Conservation (phyloP, 176 grass and related monocot genomes). For the Avena sativa region DNA sequence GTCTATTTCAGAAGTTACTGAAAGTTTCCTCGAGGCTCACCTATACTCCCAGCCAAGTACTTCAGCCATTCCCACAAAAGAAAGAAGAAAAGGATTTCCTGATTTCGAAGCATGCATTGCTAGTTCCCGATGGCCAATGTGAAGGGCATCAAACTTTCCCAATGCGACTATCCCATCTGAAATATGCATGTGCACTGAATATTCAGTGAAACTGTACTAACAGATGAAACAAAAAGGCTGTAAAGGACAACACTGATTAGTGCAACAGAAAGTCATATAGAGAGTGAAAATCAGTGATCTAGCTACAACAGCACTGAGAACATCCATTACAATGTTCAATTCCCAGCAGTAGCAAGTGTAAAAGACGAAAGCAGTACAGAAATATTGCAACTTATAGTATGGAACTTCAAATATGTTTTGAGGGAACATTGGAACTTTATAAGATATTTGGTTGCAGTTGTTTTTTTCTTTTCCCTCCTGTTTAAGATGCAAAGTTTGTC, state of each 20-base stretch:
- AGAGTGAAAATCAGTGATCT: background rate
- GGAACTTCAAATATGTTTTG: too few species aligned
- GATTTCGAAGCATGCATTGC: conserved; percentile 87
- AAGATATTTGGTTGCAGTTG: background rate
- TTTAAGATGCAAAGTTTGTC: background rate
- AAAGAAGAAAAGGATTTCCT: conserved; percentile 89
- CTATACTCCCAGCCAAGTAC: conserved; percentile 96
- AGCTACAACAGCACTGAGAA: conserved; percentile 1
- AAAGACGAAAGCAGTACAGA: background rate
- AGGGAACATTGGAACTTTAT: background rate
- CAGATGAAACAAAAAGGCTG: conserved; percentile 6
- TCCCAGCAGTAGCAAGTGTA: background rate
- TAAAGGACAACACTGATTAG: background rate
- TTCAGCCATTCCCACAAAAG: conserved; percentile 96
- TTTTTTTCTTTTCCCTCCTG: background rate
- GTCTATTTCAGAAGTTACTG: background rate
- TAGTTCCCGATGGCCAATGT: conserved; percentile 90
- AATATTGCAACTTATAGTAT: conserved; percentile 9
- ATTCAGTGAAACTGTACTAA: conserved; percentile 32
- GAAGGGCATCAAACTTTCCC: conserved; percentile 99
- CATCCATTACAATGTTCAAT: conserved; percentile 14
- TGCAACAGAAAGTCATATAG: conserved; percentile 1
- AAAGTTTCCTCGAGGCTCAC: conserved; percentile 47
- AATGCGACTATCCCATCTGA: conserved; percentile 96
- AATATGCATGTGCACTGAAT: conserved; percentile 30